These are phyloP conservation scores for Takashimella tepidaria DNA, from an alignment of 1,284 basidiomycete species.

Conservation along the genomic window DNA sequence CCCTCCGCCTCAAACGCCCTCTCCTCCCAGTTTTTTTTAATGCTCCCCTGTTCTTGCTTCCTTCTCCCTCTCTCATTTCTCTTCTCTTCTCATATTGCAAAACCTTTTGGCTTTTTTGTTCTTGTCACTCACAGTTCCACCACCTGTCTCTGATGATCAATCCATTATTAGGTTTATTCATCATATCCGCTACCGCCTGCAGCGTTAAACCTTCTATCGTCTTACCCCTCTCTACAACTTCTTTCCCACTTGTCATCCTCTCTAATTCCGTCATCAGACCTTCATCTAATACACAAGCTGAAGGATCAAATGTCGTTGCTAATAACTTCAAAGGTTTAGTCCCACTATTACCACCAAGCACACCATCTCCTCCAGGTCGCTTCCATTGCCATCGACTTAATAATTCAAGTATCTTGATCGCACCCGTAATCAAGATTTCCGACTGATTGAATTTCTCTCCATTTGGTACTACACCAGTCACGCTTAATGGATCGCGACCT, in stretches of 20 bases:
- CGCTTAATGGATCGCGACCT: slow-evolving; percentile 56
- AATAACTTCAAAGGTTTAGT: slow-evolving; percentile 60
- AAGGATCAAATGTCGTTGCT: slow-evolving; percentile 74
- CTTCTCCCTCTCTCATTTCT: too few relatives aligned
- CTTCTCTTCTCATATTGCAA: too few relatives aligned
- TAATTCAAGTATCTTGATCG: slow-evolving; percentile 83
- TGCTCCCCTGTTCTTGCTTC: too few relatives aligned
- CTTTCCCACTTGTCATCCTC: slow-evolving; percentile 52
- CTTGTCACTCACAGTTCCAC: slow-evolving; percentile 43
- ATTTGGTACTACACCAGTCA: slow-evolving; percentile 47
- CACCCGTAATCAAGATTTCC: slow-evolving; percentile 81
- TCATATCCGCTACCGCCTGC: slow-evolving; percentile 36
- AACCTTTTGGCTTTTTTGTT: too few relatives aligned
- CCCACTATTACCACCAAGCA: too few relatives aligned
- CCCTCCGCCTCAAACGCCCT: too few relatives aligned
- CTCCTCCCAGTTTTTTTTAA: too few relatives aligned
- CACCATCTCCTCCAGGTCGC: slow-evolving; percentile 56
- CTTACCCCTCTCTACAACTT: slow-evolving; percentile 27
- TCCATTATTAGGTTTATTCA: slow-evolving; percentile 43
- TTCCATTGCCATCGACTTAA: slow-evolving; percentile 78
- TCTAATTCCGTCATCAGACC: slow-evolving; percentile 70
- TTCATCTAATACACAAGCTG: slow-evolving; percentile 70
- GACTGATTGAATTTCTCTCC: slow-evolving; percentile 75
- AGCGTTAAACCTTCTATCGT: slow-evolving; percentile 40
- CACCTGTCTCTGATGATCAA: slow-evolving; percentile 42